Percentiles rank a stretch among this genome's conserved stretches.
Conservation (phyloP, 768 basidiomycete genomes). For the Termitomyces sp. region DNA sequence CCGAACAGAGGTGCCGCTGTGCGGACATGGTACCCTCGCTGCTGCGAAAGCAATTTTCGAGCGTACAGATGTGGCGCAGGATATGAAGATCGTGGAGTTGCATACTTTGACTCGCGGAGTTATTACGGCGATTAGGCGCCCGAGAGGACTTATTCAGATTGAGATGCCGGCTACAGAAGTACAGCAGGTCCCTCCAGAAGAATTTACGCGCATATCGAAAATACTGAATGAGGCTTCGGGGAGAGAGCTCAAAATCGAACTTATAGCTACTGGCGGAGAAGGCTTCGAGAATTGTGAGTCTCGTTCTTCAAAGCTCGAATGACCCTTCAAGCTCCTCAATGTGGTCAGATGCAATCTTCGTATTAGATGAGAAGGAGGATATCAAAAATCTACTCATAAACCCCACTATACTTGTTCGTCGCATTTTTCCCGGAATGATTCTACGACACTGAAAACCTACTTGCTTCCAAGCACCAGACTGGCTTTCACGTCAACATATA, state of each 20-base stretch:
- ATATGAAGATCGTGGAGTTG: constrained; percentile 28
- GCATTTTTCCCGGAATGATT: background rate
- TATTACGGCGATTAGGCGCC: constrained; percentile 23
- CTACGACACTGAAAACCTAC: background rate
- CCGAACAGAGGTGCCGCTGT: constrained; percentile 26
- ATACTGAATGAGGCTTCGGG: constrained; percentile 33
- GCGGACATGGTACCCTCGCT: constrained; percentile 41
- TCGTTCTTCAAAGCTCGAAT: background rate
- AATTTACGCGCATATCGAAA: constrained; percentile 22
- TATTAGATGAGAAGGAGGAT: constrained; percentile 28
- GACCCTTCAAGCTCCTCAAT: background rate
- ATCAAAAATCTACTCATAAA: constrained; percentile 8
- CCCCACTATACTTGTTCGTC: constrained; percentile 2
- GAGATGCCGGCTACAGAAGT: constrained; percentile 24
- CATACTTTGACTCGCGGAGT: constrained; percentile 19
- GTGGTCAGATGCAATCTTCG: constrained; percentile 30
- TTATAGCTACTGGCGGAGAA: constrained; percentile 28
- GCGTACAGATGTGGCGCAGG: constrained; percentile 18
- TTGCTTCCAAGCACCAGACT: constrained; percentile 18
- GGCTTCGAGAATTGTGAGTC: constrained; percentile 26
- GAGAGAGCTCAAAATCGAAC: constrained; percentile 29
- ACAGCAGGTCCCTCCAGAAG: constrained; percentile 20
- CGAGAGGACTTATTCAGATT: constrained; percentile 31
- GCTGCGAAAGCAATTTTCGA: constrained; percentile 35
- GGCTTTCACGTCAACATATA: constrained; percentile 32